Percentiles rank a stretch among this genome's conserved stretches.
Conservation (phyloP, 169 alveolate species). For the Eimeria necatrix region DNA sequence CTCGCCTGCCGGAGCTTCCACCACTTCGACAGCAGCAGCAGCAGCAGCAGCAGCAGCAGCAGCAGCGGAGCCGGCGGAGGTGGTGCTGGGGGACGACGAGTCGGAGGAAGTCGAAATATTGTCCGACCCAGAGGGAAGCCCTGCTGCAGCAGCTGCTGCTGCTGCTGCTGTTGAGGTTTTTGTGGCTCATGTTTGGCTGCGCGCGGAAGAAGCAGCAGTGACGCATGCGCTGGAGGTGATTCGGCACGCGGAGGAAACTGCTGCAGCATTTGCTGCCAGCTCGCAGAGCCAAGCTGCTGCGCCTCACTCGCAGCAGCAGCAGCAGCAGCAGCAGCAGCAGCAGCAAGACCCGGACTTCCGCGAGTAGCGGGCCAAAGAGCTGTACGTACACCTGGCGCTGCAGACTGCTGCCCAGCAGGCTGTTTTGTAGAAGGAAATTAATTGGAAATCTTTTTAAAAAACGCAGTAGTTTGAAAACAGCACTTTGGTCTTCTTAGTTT, state of each 20-base stretch:
- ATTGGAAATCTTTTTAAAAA: too few relatives aligned
- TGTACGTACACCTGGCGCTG: too few relatives aligned
- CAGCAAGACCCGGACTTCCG: too few relatives aligned
- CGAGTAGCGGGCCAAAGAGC: too few relatives aligned
- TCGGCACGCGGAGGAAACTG: slow-evolving; percentile 38
- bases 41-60: slow-evolving; percentile 42
- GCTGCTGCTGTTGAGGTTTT: background rate
- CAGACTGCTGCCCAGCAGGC: too few relatives aligned
- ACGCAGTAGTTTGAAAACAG: too few relatives aligned
- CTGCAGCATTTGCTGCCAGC: background rate
- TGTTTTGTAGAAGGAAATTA: too few relatives aligned
- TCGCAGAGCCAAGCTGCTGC: background rate
- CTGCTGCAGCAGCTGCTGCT: background rate
- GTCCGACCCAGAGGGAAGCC: background rate
- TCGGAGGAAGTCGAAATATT: background rate
- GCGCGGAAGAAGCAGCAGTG: slow-evolving; percentile 21
- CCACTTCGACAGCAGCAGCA: slow-evolving; percentile 23
- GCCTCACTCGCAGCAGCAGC: background rate
- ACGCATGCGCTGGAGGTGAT: slow-evolving; percentile 27
- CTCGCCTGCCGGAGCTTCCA: background rate
- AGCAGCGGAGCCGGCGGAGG: background rate
- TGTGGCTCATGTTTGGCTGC: background rate
- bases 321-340: background rate
- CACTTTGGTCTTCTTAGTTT: too few relatives aligned
- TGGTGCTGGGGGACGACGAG: background rate